Evolutionary conservation across 2,329 filamentous ascomycete species (phyloP), one percentile per base, ranked within the genome.

Genomic region (Cryphonectria naterciae): DNA sequence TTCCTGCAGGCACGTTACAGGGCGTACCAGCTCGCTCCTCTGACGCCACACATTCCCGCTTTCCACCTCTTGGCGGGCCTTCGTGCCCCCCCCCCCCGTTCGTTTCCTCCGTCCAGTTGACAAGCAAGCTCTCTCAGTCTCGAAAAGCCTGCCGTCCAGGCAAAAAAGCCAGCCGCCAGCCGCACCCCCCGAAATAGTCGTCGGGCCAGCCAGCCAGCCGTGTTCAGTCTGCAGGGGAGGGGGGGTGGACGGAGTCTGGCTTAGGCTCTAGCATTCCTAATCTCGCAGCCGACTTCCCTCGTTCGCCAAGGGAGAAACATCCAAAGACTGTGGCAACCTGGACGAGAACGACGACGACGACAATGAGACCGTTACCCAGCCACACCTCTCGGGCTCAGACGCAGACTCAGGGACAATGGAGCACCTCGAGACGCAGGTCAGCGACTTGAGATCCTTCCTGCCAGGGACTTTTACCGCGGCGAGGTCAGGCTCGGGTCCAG

Each of bases 391-490:
- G 32, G 67, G 35, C 28, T 60, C 35, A 49, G 39, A n/a, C 41
- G 19, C 39, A 65, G 52, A 66, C 32, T 35, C 43, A 58, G 56
- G 56, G 65, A 70, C 63, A 10, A 88, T 88, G 86, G 85, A 88
- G 77, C 85, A 85, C 77, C 84, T 87, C 75, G 84, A 87, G 76
- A 83, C 81, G 70, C 86, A 87, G 79, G 85, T 83, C 73, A 85
- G 83, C 78, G 86, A 87, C 80, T 79, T 88, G 80, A 84, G 84
- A 75, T 77, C 76, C 8, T 86, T 84, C 75, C 80, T 87, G 75
- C 43, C 81, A 84, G 77, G 80, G 70, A 77, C 75, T 73, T 65
- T 70, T 74, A 62, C 74, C 75, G 68, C 64, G 41, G 62, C 62
- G 19, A 52, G 28, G 35, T 46, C 64, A 71, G 75, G 66, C 77